Evolutionary conservation across 2,329 filamentous ascomycete genomes (phyloP), one percentile per base, ranked within the genome.

Genomic region (Graphiopsis chlorocephala): DNA sequence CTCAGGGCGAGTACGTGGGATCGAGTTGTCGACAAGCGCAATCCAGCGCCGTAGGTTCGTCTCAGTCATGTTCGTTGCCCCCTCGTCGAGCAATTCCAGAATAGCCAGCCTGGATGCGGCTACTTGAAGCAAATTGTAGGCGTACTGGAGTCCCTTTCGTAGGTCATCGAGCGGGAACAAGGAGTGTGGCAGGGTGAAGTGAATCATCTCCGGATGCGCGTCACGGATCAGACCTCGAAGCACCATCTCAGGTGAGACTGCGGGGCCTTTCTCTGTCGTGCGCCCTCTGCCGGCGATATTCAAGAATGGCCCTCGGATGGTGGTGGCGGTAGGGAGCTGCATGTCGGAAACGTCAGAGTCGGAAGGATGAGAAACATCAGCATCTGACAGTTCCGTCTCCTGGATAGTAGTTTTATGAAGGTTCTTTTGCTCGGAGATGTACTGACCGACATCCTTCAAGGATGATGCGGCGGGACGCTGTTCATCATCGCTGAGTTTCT

Each of bases 211-310:
- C 8, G 33, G 48, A 20, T 47, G 60, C 10, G 48, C 48, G 15
- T 62, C 60, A 15, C 60, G 48, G 25, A 62, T 62, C 5, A 62
- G 26, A 15, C 60, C 60, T 3, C 48, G 60, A 10, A 62, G 48
- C 25, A 62, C 42, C 1, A 33, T 45, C 42, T 55, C 48, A 28
- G 60, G n/a, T 6, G 48, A 47, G 38, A 50, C 14, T 23, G 15
- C 14, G 17, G 50, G 4, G 26, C 7, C 11, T 23, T 6, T 11
- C 15, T 28, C 48, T 29, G 48, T 10, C 3, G 26, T n/a, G 6
- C 15, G 14, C 15, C 20, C 15, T 17, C 29, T 53, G 15, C 11
- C 29, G 17, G 23, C 14, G n/a, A 23, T 25, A 17, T 20, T 53
- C 50, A 53, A 15, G 50, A 31, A 53, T 31, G 50, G 50, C 12